phyloP scores from a whole-genome alignment of 768 basidiomycete species.

The Lanmaoa pseudosensibilis region DNA sequence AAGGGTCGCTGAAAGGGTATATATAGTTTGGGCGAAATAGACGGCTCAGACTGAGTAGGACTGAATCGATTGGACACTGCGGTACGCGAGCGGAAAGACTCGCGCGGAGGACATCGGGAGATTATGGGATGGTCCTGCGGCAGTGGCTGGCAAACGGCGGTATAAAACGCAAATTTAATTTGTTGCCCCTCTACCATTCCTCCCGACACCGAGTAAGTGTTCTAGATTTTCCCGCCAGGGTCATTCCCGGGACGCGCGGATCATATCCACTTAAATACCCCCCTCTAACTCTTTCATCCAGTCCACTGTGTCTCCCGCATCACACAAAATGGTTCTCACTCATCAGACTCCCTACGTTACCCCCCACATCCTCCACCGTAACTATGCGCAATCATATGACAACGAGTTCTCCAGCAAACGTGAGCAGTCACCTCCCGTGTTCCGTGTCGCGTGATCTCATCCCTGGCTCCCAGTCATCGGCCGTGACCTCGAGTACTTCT shows the following conservation, averaged over 20 bases:
- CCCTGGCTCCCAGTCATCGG: conserved; percentile 66
- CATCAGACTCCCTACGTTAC: conserved; percentile 84
- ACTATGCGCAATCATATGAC: conserved; percentile 77
- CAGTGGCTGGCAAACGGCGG: conserved; percentile 17
- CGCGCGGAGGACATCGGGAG: conserved; percentile 24
- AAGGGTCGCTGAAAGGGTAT: not conserved
- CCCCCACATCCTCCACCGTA: conserved; percentile 84
- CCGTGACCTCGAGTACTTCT: conserved; percentile 94
- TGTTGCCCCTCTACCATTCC: conserved; percentile 2
- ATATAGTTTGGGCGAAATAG: not conserved
- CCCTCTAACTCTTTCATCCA: not conserved
- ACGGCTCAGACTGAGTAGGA: not conserved
- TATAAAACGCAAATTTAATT: conserved; percentile 28
- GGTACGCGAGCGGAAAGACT: conserved; percentile 19
- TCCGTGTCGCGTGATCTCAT: conserved; percentile 11
- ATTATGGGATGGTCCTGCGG: conserved; percentile 33
- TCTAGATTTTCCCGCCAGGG: conserved; percentile 3
- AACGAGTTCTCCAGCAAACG: conserved; percentile 58
- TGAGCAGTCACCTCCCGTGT: conserved; percentile 38
- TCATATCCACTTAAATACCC: conserved; percentile 22
- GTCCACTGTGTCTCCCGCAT: not conserved
- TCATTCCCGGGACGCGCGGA: conserved; percentile 24
- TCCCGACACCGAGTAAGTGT: conserved; percentile 22
- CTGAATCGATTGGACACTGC: not conserved
- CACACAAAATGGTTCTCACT: conserved; percentile 58